These are phyloP conservation scores for Puccinia brachypodii DNA, from an alignment of 1,284 basidiomycete genomes.

Conservation along the genomic window DNA sequence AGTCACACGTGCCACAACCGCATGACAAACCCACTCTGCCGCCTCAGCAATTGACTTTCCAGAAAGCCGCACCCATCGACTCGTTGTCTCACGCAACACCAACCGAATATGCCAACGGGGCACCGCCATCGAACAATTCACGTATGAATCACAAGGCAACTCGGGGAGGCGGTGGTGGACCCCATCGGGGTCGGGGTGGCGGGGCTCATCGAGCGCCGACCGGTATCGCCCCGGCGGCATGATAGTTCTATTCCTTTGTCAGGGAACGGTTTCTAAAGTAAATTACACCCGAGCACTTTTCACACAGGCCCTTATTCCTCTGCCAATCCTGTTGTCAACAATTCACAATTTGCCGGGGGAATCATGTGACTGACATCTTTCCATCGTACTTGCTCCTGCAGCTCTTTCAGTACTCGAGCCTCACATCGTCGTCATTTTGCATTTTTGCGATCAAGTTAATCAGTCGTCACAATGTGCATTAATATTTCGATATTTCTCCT, in stretches of 20 bases:
- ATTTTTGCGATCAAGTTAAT: slow-evolving; percentile 23
- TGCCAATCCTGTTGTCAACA: background rate
- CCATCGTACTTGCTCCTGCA: background rate
- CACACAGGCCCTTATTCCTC: background rate
- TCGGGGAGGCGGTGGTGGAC: slow-evolving; percentile 26
- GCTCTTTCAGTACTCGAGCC: slow-evolving; percentile 16
- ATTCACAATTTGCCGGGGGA: background rate
- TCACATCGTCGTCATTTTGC: slow-evolving; percentile 30
- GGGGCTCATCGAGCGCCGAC: slow-evolving; percentile 37
- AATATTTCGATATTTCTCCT: slow-evolving; percentile 21
- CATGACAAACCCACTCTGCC: slow-evolving; percentile 47
- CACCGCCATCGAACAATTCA: slow-evolving; percentile 27
- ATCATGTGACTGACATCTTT: background rate
- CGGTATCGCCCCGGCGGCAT: slow-evolving; percentile 33
- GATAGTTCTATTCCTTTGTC: slow-evolving; percentile 15
- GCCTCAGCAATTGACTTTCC: slow-evolving; percentile 46
- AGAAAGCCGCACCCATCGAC: slow-evolving; percentile 48
- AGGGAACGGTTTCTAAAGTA: slow-evolving; percentile 6
- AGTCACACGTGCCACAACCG: slow-evolving; percentile 25
- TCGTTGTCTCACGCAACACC: slow-evolving; percentile 46
- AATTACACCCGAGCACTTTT: background rate
- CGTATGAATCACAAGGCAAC: slow-evolving; percentile 21
- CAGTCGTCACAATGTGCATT: slow-evolving; percentile 27
- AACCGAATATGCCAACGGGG: slow-evolving; percentile 40
- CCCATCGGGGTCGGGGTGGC: slow-evolving; percentile 40